phyloP scores from a whole-genome alignment of 495 filamentous ascomycete species.

The Penicillium riverlandense region DNA sequence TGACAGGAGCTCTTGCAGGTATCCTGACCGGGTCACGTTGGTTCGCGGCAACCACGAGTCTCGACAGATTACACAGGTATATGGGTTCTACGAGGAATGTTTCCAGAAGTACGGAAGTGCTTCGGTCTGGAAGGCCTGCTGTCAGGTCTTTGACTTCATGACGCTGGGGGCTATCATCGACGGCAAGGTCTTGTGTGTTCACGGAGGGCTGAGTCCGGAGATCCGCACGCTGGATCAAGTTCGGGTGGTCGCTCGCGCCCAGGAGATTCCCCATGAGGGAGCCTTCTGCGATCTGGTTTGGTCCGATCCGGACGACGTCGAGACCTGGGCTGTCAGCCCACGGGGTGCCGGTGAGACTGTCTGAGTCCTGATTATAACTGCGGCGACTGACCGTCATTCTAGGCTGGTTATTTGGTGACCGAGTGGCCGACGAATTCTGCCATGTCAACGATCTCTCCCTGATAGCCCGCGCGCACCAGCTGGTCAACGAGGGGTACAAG shows the following conservation, averaged over 20 bases:
- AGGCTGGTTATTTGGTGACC: slow-evolving; percentile 94
- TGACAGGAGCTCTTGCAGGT: slow-evolving; percentile 44
- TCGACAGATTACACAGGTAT: slow-evolving; percentile 96
- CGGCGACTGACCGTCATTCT: neutral
- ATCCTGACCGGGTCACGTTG: slow-evolving; percentile 88
- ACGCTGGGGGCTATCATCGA: slow-evolving; percentile 95
- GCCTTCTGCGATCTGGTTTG: slow-evolving; percentile 98
- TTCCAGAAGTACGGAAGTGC: slow-evolving; percentile 97
- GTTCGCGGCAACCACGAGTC: slow-evolving; percentile 98
- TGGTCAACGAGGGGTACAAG: slow-evolving; percentile 98
- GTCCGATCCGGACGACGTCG: slow-evolving; percentile 97
- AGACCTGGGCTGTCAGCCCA: slow-evolving; percentile 95
- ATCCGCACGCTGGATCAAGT: slow-evolving; percentile 96
- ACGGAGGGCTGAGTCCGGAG: slow-evolving; percentile 93
- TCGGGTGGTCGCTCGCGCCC: slow-evolving; percentile 91
- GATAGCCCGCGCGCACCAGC: slow-evolving; percentile 91
- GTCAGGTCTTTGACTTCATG: slow-evolving; percentile 97
- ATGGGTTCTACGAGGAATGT: slow-evolving; percentile 98
- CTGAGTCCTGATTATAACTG: neutral
- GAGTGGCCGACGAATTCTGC: slow-evolving; percentile 98
- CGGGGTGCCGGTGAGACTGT: slow-evolving; percentile 63
- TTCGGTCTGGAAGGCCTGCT: slow-evolving; percentile 98
- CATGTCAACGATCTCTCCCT: slow-evolving; percentile 93
- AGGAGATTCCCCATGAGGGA: slow-evolving; percentile 97
- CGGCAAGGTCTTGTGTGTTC: slow-evolving; percentile 92